phyloP scores from a whole-genome alignment of 2,329 filamentous ascomycete species.

The Colletotrichum orchidophilum region DNA sequence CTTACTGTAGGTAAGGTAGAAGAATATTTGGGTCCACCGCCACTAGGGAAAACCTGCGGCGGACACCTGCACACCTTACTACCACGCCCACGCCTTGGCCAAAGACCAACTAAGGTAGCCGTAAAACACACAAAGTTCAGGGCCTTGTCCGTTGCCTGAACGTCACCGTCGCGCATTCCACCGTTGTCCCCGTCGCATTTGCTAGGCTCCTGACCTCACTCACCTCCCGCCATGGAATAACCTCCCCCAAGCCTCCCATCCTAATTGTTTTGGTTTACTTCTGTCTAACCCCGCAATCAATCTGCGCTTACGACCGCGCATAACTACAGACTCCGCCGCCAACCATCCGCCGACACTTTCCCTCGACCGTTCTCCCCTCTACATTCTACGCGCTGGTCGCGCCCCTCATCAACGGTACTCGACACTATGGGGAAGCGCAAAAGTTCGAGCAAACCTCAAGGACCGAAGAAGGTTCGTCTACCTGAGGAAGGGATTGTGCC shows the following conservation, averaged over 20 bases:
- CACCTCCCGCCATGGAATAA: background rate
- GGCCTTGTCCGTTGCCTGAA: too few relatives aligned
- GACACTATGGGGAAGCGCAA: slow-evolving; percentile 86
- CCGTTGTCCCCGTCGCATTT: background rate
- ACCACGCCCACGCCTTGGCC: background rate
- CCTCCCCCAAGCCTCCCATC: background rate
- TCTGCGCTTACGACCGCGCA: background rate
- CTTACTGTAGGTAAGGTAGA: background rate
- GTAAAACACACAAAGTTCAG: background rate
- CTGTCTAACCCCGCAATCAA: background rate
- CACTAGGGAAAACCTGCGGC: background rate
- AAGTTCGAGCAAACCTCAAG: slow-evolving; percentile 82
- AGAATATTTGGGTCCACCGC: background rate
- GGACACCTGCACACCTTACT: background rate
- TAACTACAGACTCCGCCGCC: background rate
- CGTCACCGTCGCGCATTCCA: slow-evolving; percentile 3
- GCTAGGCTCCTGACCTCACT: background rate
- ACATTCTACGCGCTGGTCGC: slow-evolving; percentile 4
- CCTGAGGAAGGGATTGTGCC: background rate
- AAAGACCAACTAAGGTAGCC: background rate
- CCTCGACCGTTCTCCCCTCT: background rate
- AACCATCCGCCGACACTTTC: background rate
- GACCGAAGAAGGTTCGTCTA: slow-evolving; percentile 78
- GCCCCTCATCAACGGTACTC: background rate
- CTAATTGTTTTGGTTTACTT: background rate